Evolutionary conservation across 2,329 filamentous ascomycete genomes (phyloP), one percentile per base, ranked within the genome.

Genomic region (Nigrospora sphaerica): DNA sequence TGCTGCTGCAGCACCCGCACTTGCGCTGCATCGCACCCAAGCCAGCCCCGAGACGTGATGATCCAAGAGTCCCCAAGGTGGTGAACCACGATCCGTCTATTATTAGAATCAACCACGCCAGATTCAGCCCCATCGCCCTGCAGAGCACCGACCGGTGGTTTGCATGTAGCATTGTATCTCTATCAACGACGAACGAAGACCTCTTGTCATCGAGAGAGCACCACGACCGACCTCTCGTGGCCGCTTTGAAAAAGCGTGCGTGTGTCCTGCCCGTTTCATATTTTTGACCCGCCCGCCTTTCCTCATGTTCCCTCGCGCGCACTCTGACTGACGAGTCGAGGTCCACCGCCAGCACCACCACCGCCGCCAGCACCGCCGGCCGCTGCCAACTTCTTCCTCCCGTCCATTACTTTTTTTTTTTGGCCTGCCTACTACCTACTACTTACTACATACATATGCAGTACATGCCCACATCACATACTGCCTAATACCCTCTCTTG

Each of bases 71-170:
- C 40, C 47, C 54, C 55, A 52, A 55, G 46, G 50, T 58, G 50
- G 60, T 66, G 64, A 69, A 67, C 44, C 69, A 70, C 65, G 63
- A 70, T 68, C 63, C 57, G 54, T 69, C 71, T 74, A 74, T 73
- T 70, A 71, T 73, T 74, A 73, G 71, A 67, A 74, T 59, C 69
- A 68, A 63, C 32, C 64, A 68, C 67, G 64, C 67, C 68, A 70
- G 68, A 69, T 72, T 68, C 70, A 72, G 69, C 71, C 71, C 70
- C 71, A 71, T 66, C 58, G 60, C 57, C 61, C 60, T 64, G 62
- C 63, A 66, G 58, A 56, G 55, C 57, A 60, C 60, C 59, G 56
- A 57, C 57, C 56, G 7, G 23, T 13, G 17, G 16, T 32, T 34
- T 42, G 40, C 17, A 54, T 54, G 54, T 55, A 54, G 53, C 50